Conservation (phyloP, 2,329 filamentous ascomycete genomes). For the Epichloe glyceriae region DNA sequence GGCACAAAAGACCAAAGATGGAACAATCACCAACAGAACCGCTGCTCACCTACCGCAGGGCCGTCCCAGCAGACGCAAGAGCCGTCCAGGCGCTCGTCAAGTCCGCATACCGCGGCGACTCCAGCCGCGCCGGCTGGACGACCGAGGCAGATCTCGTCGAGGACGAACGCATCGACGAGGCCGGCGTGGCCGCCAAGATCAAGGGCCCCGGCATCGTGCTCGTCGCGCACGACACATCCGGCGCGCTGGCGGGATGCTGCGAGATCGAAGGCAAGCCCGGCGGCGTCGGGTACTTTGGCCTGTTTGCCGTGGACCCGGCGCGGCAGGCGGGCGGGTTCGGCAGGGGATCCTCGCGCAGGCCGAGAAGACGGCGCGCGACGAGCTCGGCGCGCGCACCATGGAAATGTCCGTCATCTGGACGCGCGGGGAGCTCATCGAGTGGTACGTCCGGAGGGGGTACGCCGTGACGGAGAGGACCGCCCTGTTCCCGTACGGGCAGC, state of each 20-base stretch:
- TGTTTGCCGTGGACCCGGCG: conserved; percentile 33
- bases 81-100: conserved; percentile 25
- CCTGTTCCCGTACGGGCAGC: conserved; percentile 28
- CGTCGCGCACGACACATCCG: conserved; percentile 19
- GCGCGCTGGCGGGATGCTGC: conserved; percentile 28
- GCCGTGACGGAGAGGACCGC: conserved; percentile 22
- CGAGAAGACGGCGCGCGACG: conserved; percentile 23
- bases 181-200: conserved; percentile 27
- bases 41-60: conserved; percentile 24
- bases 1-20: neutral
- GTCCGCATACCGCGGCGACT: conserved; percentile 31
- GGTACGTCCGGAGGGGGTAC: conserved; percentile 33
- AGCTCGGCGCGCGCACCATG: conserved; percentile 21
- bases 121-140: conserved; percentile 30
- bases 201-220: conserved; percentile 24
- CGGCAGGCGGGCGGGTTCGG: conserved; percentile 32
- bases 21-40: neutral
- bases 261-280: conserved; percentile 22
- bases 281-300: conserved; percentile 28
- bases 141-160: conserved; percentile 31
- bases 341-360: conserved; percentile 25
- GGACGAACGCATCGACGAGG: conserved; percentile 29
- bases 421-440: conserved; percentile 30
- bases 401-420: conserved; percentile 33
- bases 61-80: conserved; percentile 19